phyloP scores from a whole-genome alignment of 2,329 filamentous ascomycete genomes.

The Apiospora koreana region DNA sequence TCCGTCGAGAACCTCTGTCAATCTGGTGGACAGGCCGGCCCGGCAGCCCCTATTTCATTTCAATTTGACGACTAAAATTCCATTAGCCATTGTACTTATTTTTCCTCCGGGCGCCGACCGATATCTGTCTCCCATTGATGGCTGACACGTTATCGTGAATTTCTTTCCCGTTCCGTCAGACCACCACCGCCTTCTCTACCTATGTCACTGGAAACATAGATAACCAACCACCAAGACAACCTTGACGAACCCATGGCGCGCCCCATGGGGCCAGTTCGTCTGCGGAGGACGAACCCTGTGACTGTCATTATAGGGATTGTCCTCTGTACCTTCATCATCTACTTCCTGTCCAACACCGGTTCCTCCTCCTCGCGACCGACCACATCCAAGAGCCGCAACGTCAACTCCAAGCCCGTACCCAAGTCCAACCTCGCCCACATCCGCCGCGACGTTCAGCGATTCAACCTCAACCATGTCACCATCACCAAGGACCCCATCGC shows the following conservation, averaged over 20 bases:
- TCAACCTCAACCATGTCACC: conserved; percentile 94
- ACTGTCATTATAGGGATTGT: conserved; percentile 33
- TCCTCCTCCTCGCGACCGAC: conserved; percentile 24
- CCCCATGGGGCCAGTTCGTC: conserved; percentile 37
- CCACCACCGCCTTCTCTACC: not conserved
- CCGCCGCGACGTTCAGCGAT: conserved; percentile 86
- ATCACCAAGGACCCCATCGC: conserved; percentile 73
- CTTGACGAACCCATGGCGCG: conserved; percentile 30
- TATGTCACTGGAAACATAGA: conserved; percentile 9
- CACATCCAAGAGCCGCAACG: conserved; percentile 39
- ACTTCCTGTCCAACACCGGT: conserved; percentile 30
- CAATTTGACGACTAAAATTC: not conserved
- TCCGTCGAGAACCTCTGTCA: not conserved
- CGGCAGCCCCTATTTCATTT: conserved; percentile 2
- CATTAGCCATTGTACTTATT: not conserved
- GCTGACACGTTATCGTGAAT: conserved; percentile 11
- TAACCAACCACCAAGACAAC: conserved; percentile 1
- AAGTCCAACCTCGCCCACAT: conserved; percentile 56
- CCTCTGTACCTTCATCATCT: conserved; percentile 36
- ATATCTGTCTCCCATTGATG: conserved; percentile 5
- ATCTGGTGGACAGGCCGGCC: not conserved
- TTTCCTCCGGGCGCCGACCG: not conserved
- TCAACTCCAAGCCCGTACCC: conserved; percentile 64
- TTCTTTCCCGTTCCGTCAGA: not conserved
- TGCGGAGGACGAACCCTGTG: conserved; percentile 36